Evolutionary conservation across 805 yeast species (phyloP).

Genomic region (Nakazawaea molendinolei): DNA sequence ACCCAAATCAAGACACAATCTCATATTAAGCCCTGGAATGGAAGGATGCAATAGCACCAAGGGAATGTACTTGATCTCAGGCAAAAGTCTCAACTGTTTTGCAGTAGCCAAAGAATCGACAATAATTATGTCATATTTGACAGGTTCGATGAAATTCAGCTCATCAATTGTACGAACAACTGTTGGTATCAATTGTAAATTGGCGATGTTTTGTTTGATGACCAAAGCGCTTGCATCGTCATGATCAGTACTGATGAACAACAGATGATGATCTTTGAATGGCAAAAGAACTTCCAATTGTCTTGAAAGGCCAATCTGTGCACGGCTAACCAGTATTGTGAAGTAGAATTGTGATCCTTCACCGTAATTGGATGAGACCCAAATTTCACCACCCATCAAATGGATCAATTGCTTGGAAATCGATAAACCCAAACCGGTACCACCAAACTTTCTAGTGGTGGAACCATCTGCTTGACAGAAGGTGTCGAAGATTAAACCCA

Average conservation of each 20-base stretch:
- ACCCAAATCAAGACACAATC: conserved; percentile 78
- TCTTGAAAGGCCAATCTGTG: conserved; percentile 51
- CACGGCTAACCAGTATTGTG: conserved; percentile 73
- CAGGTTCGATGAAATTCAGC: conserved; percentile 49
- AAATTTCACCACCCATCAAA: conserved; percentile 89
- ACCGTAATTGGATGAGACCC: conserved; percentile 81
- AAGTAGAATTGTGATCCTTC: conserved; percentile 79
- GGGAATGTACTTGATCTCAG: conserved; percentile 81
- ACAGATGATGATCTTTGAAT: conserved; percentile 61
- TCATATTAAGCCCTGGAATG: conserved; percentile 71
- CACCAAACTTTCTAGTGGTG: conserved; percentile 88
- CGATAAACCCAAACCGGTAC: conserved; percentile 85
- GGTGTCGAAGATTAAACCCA: conserved; percentile 81
- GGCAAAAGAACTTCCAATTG: conserved; percentile 67
- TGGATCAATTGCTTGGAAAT: conserved; percentile 84
- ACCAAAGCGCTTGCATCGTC: conserved; percentile 40
- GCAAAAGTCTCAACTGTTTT: conserved; percentile 55
- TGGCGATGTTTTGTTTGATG: conserved; percentile 42
- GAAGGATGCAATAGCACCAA: conserved; percentile 72
- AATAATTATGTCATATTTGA: conserved; percentile 71
- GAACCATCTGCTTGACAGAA: conserved; percentile 94
- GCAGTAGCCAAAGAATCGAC: conserved; percentile 78
- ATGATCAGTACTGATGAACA: conserved; percentile 65
- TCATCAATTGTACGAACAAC: conserved; percentile 51
- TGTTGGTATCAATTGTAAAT: conserved; percentile 56